These are phyloP conservation scores for Ustilago trichophora DNA, from an alignment of 1,284 basidiomycete genomes.

Conservation along the genomic window DNA sequence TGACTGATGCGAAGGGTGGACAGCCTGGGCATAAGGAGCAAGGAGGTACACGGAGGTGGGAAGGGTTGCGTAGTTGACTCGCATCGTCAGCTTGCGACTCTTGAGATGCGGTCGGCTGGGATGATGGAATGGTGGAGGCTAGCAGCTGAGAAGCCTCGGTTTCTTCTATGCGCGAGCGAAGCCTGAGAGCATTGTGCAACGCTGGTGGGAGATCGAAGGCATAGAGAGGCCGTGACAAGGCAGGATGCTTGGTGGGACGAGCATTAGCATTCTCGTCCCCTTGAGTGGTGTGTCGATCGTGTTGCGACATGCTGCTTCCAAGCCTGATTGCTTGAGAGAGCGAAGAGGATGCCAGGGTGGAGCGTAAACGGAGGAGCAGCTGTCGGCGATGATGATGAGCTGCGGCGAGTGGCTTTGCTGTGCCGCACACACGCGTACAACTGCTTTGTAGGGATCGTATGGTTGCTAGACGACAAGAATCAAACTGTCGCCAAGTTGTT, in stretches of 20 bases:
- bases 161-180: constrained; percentile 37
- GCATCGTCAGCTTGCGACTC: constrained; percentile 3
- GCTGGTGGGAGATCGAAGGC: constrained; percentile 47
- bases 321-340: not conserved
- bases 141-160: constrained; percentile 30
- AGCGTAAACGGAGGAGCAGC: too few species aligned
- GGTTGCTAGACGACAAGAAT: not conserved
- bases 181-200: constrained; percentile 26
- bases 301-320: constrained; percentile 16
- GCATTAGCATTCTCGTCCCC: not conserved
- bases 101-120: constrained; percentile 4
- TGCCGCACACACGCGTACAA: not conserved
- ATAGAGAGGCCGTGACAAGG: constrained; percentile 49
- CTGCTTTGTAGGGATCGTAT: not conserved
- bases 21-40: constrained; percentile 65
- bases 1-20: constrained; percentile 76
- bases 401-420: not conserved
- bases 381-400: not conserved
- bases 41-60: constrained; percentile 33
- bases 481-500: not conserved
- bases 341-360: not conserved
- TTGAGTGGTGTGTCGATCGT: not conserved
- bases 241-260: constrained; percentile 22
- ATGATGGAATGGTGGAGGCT: not conserved
- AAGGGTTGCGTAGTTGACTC: constrained; percentile 9